phyloP scores from a whole-genome alignment of 306 rosid genomes.

The Begonia fuchsioides region DNA sequence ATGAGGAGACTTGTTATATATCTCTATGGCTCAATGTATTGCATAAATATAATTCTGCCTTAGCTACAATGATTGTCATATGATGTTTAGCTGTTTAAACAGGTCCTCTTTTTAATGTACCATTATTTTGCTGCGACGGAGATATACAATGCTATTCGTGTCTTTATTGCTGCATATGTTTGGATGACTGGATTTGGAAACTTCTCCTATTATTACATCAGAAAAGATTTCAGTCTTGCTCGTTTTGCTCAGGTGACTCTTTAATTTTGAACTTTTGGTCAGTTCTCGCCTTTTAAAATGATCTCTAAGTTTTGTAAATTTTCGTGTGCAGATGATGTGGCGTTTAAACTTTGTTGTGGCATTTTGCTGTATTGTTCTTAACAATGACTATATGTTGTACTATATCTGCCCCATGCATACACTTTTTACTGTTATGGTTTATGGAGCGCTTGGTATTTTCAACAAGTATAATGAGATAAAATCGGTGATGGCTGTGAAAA shows the following conservation, averaged over 20 bases:
- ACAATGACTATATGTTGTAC: slow-evolving; percentile 88
- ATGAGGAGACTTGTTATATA: too few relatives aligned
- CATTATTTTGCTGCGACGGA: slow-evolving; percentile 95
- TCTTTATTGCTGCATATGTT: slow-evolving; percentile 96
- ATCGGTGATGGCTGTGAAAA: slow-evolving; percentile 67
- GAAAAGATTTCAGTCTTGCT: slow-evolving; percentile 86
- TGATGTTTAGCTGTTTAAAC: slow-evolving; percentile 14
- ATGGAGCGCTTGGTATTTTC: slow-evolving; percentile 88
- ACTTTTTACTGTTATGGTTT: slow-evolving; percentile 91
- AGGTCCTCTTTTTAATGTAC: slow-evolving; percentile 93
- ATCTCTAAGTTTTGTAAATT: background rate
- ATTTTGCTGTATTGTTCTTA: slow-evolving; percentile 85
- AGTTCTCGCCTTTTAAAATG: background rate
- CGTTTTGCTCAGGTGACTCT: slow-evolving; percentile 82
- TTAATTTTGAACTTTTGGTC: background rate
- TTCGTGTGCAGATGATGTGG: slow-evolving; percentile 85
- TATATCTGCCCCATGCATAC: slow-evolving; percentile 99
- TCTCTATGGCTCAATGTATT: too few relatives aligned
- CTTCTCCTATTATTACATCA: slow-evolving; percentile 84
- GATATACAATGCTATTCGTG: slow-evolving; percentile 90
- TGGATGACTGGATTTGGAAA: slow-evolving; percentile 99
- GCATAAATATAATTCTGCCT: background rate
- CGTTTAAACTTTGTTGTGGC: slow-evolving; percentile 81
- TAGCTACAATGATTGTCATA: background rate
- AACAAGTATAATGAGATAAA: slow-evolving; percentile 70